Evolutionary conservation across 2,329 filamentous ascomycete species (phyloP).

Genomic region (Aspergillus fructus): DNA sequence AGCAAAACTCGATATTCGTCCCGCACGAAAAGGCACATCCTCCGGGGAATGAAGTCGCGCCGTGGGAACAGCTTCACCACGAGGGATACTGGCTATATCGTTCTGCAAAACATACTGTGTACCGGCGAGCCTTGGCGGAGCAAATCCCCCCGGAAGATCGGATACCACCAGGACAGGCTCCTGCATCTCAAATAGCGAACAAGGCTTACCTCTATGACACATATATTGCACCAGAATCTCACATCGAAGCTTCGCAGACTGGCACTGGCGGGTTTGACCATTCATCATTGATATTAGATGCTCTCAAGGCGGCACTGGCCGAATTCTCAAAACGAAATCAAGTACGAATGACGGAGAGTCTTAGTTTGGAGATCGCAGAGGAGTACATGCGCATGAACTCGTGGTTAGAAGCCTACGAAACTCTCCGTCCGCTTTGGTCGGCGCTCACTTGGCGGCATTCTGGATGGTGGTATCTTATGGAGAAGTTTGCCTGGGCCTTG

Average conservation of each 20-base stretch:
- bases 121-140: conserved; percentile 51
- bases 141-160: conserved; percentile 62
- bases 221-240: conserved; percentile 60
- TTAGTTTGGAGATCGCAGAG: conserved; percentile 56
- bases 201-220: conserved; percentile 58
- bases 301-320: conserved; percentile 47
- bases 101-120: conserved; percentile 52
- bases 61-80: conserved; percentile 62
- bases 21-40: conserved; percentile 53
- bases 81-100: conserved; percentile 62
- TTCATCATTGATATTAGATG: conserved; percentile 49
- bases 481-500: conserved; percentile 53
- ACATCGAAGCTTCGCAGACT: conserved; percentile 52
- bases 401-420: conserved; percentile 52
- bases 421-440: conserved; percentile 56
- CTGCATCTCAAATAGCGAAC: conserved; percentile 55
- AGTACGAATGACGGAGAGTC: conserved; percentile 53
- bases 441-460: conserved; percentile 58
- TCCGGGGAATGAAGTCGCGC: conserved; percentile 50
- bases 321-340: conserved; percentile 56
- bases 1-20: conserved; percentile 43
- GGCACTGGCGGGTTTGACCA: conserved; percentile 52
- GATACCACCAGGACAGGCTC: conserved; percentile 53
- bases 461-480: conserved; percentile 60
- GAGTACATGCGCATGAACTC: conserved; percentile 52